Percentiles rank a stretch among this genome's conserved stretches.
These are phyloP conservation scores for Lentinula guzmanii DNA, from an alignment of 768 basidiomycete species.

Conservation along the genomic window DNA sequence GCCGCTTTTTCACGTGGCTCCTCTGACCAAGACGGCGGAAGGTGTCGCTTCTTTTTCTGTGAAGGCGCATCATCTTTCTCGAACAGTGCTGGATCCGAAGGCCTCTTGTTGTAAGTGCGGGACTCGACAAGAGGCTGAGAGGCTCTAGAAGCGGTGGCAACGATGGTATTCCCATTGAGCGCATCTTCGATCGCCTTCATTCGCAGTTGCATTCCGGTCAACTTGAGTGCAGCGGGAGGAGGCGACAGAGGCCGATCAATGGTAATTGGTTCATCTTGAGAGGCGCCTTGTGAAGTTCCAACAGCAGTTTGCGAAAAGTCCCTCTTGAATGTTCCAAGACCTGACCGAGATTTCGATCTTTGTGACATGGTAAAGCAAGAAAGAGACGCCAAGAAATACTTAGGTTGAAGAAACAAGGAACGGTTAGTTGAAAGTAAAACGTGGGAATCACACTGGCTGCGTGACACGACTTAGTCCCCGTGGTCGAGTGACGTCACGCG, in stretches of 20 bases:
- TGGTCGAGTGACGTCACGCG: not conserved
- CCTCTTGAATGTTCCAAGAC: conserved; percentile 53
- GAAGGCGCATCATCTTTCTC: conserved; percentile 16
- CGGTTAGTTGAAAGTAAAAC: not conserved
- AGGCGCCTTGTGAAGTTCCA: conserved; percentile 9
- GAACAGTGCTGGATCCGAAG: conserved; percentile 16
- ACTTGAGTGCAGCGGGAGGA: conserved; percentile 13
- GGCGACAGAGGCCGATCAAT: conserved; percentile 8
- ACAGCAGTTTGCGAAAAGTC: conserved; percentile 48
- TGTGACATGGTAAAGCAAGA: conserved; percentile 8
- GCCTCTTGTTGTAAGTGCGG: conserved; percentile 29
- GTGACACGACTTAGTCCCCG: not conserved
- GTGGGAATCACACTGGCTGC: not conserved
- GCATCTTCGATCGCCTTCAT: conserved; percentile 57
- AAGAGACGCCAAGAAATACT: not conserved
- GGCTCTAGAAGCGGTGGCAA: conserved; percentile 8
- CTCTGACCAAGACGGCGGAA: conserved; percentile 44
- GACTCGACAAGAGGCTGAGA: conserved; percentile 24
- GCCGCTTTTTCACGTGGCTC: conserved; percentile 14
- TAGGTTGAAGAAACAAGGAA: not conserved
- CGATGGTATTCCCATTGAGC: conserved; percentile 23
- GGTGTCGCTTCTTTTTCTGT: conserved; percentile 48
- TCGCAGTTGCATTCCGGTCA: conserved; percentile 28
- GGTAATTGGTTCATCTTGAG: not conserved
- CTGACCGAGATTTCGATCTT: conserved; percentile 37